Percentiles rank a stretch among this genome's conserved stretches.
These are phyloP conservation scores for Symbiotaphrina buchneri DNA, from an alignment of 495 filamentous ascomycete genomes.

Conservation along the genomic window DNA sequence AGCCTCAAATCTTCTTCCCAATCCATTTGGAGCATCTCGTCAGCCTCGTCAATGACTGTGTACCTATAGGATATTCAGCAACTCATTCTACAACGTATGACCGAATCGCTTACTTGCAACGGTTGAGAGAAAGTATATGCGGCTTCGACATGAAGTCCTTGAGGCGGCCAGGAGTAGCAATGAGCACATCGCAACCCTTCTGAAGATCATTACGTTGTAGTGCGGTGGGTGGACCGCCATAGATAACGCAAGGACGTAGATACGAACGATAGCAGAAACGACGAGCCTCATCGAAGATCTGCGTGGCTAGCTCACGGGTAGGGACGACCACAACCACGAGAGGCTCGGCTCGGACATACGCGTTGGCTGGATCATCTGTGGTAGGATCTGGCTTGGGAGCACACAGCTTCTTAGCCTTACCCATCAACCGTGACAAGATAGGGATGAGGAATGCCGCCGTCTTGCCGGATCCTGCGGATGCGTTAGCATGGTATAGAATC, in stretches of 20 bases:
- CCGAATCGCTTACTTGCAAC: conserved; percentile 38
- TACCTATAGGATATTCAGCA: conserved; percentile 22
- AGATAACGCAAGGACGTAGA: conserved; percentile 79
- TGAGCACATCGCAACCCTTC: conserved; percentile 72
- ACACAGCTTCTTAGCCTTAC: conserved; percentile 67
- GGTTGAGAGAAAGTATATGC: conserved; percentile 42
- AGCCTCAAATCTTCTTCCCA: conserved; percentile 49
- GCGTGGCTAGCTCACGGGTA: conserved; percentile 70
- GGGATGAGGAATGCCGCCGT: conserved; percentile 85
- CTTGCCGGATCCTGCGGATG: conserved; percentile 64
- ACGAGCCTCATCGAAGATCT: conserved; percentile 85
- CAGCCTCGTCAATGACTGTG: conserved; percentile 86
- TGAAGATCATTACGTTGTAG: conserved; percentile 49
- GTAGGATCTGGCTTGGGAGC: conserved; percentile 41
- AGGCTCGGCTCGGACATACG: conserved; percentile 63
- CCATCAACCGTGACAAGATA: conserved; percentile 76
- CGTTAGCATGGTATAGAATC: neutral
- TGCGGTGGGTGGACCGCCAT: conserved; percentile 52
- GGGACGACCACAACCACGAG: conserved; percentile 71
- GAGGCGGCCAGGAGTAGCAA: conserved; percentile 74
- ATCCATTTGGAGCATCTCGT: conserved; percentile 61
- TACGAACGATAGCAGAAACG: conserved; percentile 84
- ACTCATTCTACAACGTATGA: neutral
- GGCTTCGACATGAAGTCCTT: conserved; percentile 56
- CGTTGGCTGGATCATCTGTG: conserved; percentile 13